A percentile compares a stretch with the other conserved stretches of the same genome.
Conservation (phyloP, 1,284 basidiomycete genomes). For the Cryptococcus maquisensis region DNA sequence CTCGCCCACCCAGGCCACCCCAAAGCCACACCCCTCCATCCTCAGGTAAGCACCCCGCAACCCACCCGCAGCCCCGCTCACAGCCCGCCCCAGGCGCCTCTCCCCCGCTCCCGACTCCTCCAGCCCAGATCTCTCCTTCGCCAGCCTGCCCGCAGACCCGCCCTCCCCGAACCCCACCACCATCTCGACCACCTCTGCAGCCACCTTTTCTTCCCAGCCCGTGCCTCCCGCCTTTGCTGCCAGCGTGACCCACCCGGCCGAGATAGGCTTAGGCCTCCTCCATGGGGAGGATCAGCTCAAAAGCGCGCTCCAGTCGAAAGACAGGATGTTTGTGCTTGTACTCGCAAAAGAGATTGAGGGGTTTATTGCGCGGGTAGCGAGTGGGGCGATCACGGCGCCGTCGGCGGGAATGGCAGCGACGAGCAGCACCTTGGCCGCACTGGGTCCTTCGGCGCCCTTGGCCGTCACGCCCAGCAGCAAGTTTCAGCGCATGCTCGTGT, state of each 20-base stretch:
- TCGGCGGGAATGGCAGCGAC: constrained; percentile 6
- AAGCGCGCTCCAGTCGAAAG: constrained; percentile 31
- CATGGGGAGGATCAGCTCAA: constrained; percentile 40
- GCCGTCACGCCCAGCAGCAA: constrained; percentile 27
- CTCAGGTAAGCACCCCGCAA: neutral
- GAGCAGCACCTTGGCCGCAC: constrained; percentile 18
- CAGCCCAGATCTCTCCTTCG: neutral
- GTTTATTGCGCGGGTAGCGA: constrained; percentile 25
- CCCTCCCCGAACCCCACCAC: constrained; percentile 15
- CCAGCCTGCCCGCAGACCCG: neutral
- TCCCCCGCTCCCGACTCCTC: constrained; percentile 1
- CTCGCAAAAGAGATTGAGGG: constrained; percentile 41
- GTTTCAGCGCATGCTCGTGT: constrained; percentile 45
- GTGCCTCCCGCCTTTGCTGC: neutral
- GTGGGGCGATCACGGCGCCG: neutral
- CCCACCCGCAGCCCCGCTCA: neutral
- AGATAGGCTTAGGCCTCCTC: constrained; percentile 31
- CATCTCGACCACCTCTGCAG: constrained; percentile 8
- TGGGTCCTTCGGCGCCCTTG: constrained; percentile 18
- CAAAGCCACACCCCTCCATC: constrained; percentile 4
- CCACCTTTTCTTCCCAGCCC: constrained; percentile 4
- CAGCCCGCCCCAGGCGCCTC: constrained; percentile 1
- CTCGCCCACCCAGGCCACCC: constrained; percentile 14
- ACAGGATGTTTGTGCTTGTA: constrained; percentile 40
- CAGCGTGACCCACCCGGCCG: constrained; percentile 22